Percentiles rank a stretch among this genome's conserved stretches.
phyloP scores from a whole-genome alignment of 1,284 basidiomycete species.

The Boletus calvinii region DNA sequence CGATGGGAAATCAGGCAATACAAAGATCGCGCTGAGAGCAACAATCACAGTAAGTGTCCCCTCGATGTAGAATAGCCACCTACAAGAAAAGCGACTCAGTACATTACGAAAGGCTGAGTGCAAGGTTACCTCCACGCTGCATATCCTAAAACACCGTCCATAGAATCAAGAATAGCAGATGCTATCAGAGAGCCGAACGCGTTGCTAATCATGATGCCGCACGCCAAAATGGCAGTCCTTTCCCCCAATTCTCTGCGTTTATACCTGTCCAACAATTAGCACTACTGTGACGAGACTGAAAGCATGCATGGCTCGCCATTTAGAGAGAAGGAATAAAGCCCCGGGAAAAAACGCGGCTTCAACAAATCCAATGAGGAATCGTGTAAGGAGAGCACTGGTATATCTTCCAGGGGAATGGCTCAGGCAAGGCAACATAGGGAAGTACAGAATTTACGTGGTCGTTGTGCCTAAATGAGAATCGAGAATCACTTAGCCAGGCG shows the following conservation, averaged over 20 bases:
- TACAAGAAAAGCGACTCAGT: constrained; percentile 1
- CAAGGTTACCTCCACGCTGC: constrained; percentile 64
- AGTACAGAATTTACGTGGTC: constrained; percentile 21
- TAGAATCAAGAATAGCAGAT: constrained; percentile 66
- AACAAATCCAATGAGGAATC: constrained; percentile 69
- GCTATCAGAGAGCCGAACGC: constrained; percentile 82
- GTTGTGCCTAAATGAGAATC: constrained; percentile 10
- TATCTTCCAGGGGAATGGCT: constrained; percentile 46
- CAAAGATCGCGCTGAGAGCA: constrained; percentile 58
- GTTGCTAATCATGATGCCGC: constrained; percentile 76
- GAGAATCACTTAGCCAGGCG: background rate
- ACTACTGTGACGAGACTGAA: background rate
- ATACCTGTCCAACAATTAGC: constrained; percentile 38
- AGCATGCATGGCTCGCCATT: constrained; percentile 44
- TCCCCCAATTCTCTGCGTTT: constrained; percentile 66
- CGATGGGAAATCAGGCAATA: constrained; percentile 78
- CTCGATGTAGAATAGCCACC: constrained; percentile 75
- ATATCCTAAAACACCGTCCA: constrained; percentile 71
- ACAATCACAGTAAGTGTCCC: constrained; percentile 64
- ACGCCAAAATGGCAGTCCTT: constrained; percentile 71
- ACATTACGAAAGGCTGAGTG: background rate
- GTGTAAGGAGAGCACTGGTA: constrained; percentile 61
- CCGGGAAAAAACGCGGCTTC: constrained; percentile 80
- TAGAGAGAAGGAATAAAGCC: constrained; percentile 45
- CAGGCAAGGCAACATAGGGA: constrained; percentile 9